Evolutionary conservation across 1,284 basidiomycete genomes (phyloP).

Genomic region (Vanrija sp.): DNA sequence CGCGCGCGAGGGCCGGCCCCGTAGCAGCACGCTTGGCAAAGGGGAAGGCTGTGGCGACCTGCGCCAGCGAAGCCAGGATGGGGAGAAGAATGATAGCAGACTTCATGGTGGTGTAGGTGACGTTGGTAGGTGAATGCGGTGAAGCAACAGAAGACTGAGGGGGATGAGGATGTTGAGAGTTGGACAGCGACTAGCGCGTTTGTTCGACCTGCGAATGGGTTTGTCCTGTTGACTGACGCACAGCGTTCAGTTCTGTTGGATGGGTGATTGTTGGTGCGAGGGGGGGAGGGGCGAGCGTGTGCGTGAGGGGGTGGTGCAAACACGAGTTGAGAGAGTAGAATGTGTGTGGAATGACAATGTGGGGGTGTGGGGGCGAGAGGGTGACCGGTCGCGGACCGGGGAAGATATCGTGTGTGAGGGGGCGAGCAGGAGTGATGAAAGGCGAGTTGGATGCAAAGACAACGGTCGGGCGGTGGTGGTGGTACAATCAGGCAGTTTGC

Average conservation of each 20-base stretch:
- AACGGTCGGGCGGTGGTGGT: neutral
- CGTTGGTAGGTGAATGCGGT: neutral
- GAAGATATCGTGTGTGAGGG: neutral
- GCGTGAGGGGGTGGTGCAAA: neutral
- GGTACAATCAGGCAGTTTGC: neutral
- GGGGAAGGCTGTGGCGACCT: neutral
- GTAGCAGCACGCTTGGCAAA: neutral
- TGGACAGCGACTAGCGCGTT: conserved; percentile 12
- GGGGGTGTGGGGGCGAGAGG: no score
- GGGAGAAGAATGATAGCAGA: neutral
- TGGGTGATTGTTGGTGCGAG: neutral
- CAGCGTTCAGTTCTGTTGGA: neutral
- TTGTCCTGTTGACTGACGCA: conserved; percentile 1
- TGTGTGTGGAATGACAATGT: no score
- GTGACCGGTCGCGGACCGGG: no score
- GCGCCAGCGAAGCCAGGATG: conserved; percentile 2
- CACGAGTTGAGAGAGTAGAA: no score
- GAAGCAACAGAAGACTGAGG: neutral
- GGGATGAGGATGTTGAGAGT: neutral
- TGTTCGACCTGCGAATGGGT: conserved; percentile 14
- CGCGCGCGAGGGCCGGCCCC: conserved; percentile 4
- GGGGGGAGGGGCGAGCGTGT: no score
- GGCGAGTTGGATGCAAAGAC: neutral
- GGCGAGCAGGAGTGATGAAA: neutral
- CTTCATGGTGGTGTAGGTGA: conserved; percentile 2